Percentiles rank a stretch among this genome's conserved stretches.
These are phyloP conservation scores for Prinsepia uniflora DNA, from an alignment of 306 rosid species.

Conservation along the genomic window DNA sequence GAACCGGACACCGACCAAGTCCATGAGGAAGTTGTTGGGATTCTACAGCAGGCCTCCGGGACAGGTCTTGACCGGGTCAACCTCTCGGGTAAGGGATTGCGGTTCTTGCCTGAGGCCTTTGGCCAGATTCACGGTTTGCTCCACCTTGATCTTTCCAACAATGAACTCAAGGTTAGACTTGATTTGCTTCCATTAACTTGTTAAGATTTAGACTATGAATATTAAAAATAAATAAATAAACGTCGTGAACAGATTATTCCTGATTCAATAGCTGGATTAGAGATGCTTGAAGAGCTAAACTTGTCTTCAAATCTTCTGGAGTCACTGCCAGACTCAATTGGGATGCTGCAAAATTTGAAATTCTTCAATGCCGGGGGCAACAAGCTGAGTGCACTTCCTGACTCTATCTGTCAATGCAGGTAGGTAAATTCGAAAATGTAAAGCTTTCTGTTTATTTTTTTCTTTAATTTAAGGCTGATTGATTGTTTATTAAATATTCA, in stretches of 20 bases:
- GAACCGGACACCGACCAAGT: constrained; percentile 26
- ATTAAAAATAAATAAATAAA: not conserved
- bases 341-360: constrained; percentile 71
- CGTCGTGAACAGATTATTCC: constrained; percentile 54
- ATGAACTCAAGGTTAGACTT: constrained; percentile 51
- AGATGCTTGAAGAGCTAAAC: constrained; percentile 80
- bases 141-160: constrained; percentile 55
- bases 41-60: constrained; percentile 60
- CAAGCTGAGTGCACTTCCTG: constrained; percentile 75
- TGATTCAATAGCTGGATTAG: constrained; percentile 65
- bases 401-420: constrained; percentile 83
- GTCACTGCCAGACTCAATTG: constrained; percentile 78
- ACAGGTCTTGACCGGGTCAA: constrained; percentile 52
- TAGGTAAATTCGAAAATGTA: constrained; percentile 11
- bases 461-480: no score
- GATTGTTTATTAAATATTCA: no score
- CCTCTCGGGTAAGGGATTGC: constrained; percentile 50
- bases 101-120: constrained; percentile 64
- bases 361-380: constrained; percentile 65
- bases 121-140: constrained; percentile 53
- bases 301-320: constrained; percentile 62
- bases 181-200: not conserved
- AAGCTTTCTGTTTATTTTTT: no score
- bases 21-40: constrained; percentile 60
- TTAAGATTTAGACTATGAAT: not conserved